Conservation (phyloP, 78 protist genomes). For the Creolimax fragrantissima region DNA sequence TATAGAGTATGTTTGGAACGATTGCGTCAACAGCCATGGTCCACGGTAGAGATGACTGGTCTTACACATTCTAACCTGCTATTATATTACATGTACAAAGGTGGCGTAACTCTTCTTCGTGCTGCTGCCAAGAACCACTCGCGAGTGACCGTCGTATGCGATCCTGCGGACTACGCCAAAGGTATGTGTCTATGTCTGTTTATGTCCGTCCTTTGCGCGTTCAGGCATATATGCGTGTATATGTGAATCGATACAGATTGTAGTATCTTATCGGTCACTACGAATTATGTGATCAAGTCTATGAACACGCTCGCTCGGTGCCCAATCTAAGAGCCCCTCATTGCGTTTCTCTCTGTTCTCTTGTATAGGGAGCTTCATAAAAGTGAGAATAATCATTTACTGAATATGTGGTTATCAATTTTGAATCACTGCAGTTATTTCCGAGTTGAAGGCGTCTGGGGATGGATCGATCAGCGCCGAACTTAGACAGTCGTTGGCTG, state of each 20-base stretch:
- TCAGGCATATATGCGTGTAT: background rate
- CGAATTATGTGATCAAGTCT: too few relatives aligned
- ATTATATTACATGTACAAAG: too few relatives aligned
- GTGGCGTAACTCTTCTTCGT: slow-evolving; percentile 46
- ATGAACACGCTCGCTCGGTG: too few relatives aligned
- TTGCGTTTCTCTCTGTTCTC: too few relatives aligned
- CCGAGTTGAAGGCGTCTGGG: slow-evolving; percentile 17
- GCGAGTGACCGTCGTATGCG: slow-evolving; percentile 35
- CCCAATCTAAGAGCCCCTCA: too few relatives aligned
- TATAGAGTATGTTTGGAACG: background rate
- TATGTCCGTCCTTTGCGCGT: too few relatives aligned
- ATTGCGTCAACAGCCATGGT: background rate
- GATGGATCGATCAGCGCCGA: slow-evolving; percentile 22
- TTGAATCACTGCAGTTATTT: background rate
- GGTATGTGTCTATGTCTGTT: background rate
- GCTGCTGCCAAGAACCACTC: slow-evolving; percentile 46
- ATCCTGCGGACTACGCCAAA: slow-evolving; percentile 25
- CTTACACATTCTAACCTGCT: background rate
- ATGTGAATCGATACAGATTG: too few relatives aligned
- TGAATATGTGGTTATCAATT: background rate
- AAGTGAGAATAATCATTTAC: too few relatives aligned
- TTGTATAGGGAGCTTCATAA: too few relatives aligned
- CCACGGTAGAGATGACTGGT: background rate
- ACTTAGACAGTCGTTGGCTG: slow-evolving; percentile 50
- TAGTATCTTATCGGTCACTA: too few relatives aligned